phyloP scores from a whole-genome alignment of 23 red algal species.

The Agarophyton chilense region DNA sequence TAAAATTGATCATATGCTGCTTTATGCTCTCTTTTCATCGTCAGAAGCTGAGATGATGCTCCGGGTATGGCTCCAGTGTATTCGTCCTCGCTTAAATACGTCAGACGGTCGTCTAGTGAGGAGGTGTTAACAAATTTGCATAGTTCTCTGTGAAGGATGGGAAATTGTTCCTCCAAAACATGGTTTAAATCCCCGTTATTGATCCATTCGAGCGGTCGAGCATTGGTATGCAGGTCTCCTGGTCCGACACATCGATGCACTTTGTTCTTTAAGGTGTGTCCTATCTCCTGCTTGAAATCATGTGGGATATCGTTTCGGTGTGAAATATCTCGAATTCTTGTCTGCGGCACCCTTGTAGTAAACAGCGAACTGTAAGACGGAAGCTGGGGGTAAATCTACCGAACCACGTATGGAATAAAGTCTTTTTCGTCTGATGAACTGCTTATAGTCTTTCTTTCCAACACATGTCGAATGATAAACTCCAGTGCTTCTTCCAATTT shows the following conservation, averaged over 20 bases:
- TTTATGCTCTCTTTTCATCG: conserved; percentile 19
- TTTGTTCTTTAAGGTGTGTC: conserved; percentile 88
- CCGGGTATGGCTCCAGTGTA: neutral
- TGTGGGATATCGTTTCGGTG: conserved; percentile 87
- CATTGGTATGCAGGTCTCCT: conserved; percentile 76
- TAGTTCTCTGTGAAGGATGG: conserved; percentile 62
- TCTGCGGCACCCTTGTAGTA: conserved; percentile 76
- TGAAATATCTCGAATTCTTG: conserved; percentile 84
- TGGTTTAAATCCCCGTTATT: conserved; percentile 33
- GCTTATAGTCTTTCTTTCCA: neutral
- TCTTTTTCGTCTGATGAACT: neutral
- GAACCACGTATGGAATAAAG: conserved; percentile 57
- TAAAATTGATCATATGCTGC: conserved; percentile 61
- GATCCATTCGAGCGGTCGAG: conserved; percentile 48
- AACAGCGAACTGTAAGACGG: conserved; percentile 74
- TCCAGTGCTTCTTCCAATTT: conserved; percentile 54
- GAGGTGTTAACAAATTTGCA: conserved; percentile 78
- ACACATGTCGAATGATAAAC: neutral
- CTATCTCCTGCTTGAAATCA: conserved; percentile 88
- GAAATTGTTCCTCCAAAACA: conserved; percentile 57
- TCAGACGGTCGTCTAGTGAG: conserved; percentile 64
- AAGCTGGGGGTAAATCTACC: conserved; percentile 78
- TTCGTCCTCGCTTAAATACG: conserved; percentile 11
- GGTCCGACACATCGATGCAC: conserved; percentile 82
- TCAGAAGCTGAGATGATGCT: conserved; percentile 17